Base-by-base conservation (phyloP, 225 moss, liverwort and hornwort genomes). In the Sphagnum tenellum region DNA sequence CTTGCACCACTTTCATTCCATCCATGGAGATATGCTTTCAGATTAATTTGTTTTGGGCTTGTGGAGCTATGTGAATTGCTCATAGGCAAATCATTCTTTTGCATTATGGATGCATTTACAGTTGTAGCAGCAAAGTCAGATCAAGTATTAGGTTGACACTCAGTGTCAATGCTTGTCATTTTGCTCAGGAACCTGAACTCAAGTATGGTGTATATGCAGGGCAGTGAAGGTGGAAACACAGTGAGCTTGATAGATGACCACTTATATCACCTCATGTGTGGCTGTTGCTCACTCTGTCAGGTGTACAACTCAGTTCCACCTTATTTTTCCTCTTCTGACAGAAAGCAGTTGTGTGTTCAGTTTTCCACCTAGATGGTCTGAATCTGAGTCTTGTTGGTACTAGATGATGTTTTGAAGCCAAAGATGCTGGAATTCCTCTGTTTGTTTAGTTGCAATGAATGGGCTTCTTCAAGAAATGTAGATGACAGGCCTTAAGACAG, bases 231-330 rank as follows among this genome's bases (percentile, higher is more conserved):
- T 12, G 83, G 80, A 65, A 77, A 84, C 77, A 71, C 72, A 56
- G 79, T 84, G 62, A 84, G 80, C 56, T 75, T 79, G 53, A 75
- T 84, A 7, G 83, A 84, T 53, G 83, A 84, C 73, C 83, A 84
- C 55, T 47, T 84, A 66, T 84, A 84, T 70, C 83, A 84, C 68
- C 75, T 84, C 12, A 70, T 81, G 67, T 84, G 83, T 59, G 83
- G 83, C 68, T 84, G 83, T 76, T 84, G 83, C 72, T 80, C 83
- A 45, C 79, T 84, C 65, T 84, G 83, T 47, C 83, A 84, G 83
- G 83, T 83, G 48, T 50, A 47, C 13, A 3, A 5, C 8, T 5
- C 9, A 58, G 8, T 44, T 44, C 58, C 12, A 6, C 13, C 44
- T 58, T 58, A 44, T 58, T 13, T 5, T 58, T 44, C 58, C 44